phyloP scores from a whole-genome alignment of 768 basidiomycete species.

The Serendipita sp. region DNA sequence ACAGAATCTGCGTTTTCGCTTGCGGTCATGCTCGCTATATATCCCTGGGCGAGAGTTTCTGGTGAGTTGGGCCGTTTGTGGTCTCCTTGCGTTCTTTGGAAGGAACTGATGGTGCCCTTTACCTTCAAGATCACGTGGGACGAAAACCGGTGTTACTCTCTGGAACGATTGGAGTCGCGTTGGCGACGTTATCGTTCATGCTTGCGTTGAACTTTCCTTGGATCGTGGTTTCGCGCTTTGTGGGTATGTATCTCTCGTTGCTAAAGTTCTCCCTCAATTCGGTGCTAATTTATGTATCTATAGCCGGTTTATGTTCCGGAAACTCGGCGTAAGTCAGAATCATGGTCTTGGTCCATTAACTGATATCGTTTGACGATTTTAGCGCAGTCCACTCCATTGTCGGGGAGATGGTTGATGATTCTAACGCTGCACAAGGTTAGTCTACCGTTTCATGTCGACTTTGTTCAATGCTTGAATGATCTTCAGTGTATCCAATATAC shows the following conservation, averaged over 20 bases:
- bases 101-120: constrained; percentile 43
- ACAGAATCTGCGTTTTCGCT: constrained; percentile 27
- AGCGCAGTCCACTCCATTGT: constrained; percentile 26
- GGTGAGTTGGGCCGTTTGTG: background rate
- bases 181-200: constrained; percentile 41
- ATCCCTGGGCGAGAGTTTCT: constrained; percentile 34
- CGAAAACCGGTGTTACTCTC: constrained; percentile 46
- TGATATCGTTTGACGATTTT: background rate
- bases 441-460: background rate
- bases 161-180: constrained; percentile 23
- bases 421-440: constrained; percentile 13
- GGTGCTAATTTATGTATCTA: background rate
- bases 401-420: constrained; percentile 15
- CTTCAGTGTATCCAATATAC: constrained; percentile 10
- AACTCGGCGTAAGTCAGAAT: constrained; percentile 29
- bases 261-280: background rate
- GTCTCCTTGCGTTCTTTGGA: constrained; percentile 17
- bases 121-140: constrained; percentile 50
- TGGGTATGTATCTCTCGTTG: constrained; percentile 25
- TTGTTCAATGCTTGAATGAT: background rate
- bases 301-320: constrained; percentile 49
- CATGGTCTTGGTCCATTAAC: background rate
- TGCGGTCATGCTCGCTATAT: background rate
- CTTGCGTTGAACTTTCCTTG: constrained; percentile 35
- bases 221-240: constrained; percentile 33